Conservation (phyloP, 75 land plant species). For the Azolla pinnata region DNA sequence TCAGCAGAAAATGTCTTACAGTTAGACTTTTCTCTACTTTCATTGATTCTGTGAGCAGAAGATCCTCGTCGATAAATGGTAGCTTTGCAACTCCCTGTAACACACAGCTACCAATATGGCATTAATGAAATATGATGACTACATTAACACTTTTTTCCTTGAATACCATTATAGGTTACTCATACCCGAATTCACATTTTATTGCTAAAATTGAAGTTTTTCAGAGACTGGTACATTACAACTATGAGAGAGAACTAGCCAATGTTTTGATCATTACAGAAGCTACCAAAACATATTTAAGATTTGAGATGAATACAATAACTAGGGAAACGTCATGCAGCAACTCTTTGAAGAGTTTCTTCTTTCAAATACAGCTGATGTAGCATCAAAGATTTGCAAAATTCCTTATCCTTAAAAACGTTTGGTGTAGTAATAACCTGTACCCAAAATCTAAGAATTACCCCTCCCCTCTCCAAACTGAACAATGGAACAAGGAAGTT, state of each 20-base stretch:
- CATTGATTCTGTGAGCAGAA: slow-evolving; percentile 55
- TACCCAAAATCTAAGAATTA: neutral
- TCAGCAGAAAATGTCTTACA: slow-evolving; percentile 24
- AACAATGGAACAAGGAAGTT: slow-evolving; percentile 3
- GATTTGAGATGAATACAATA: no score
- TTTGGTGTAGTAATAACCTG: neutral
- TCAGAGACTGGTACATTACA: neutral
- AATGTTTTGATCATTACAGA: neutral
- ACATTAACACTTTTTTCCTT: no score
- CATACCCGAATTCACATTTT: neutral
- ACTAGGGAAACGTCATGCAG: no score
- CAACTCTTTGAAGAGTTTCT: no score
- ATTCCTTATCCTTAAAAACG: no score
- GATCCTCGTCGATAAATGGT: slow-evolving; percentile 87
- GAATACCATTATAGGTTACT: neutral
- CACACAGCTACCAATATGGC: neutral
- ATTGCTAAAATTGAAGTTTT: neutral
- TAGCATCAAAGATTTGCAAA: neutral
- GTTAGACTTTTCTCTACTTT: slow-evolving; percentile 78
- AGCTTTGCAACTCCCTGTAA: slow-evolving; percentile 80
- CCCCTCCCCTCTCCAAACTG: neutral
- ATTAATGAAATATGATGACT: neutral
- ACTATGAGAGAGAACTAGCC: neutral
- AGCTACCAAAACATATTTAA: no score
- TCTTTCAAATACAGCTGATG: neutral